A percentile compares a stretch with the other conserved stretches of the same genome.
phyloP scores from a whole-genome alignment of 1,284 basidiomycete genomes.

The Pascua sp. region DNA sequence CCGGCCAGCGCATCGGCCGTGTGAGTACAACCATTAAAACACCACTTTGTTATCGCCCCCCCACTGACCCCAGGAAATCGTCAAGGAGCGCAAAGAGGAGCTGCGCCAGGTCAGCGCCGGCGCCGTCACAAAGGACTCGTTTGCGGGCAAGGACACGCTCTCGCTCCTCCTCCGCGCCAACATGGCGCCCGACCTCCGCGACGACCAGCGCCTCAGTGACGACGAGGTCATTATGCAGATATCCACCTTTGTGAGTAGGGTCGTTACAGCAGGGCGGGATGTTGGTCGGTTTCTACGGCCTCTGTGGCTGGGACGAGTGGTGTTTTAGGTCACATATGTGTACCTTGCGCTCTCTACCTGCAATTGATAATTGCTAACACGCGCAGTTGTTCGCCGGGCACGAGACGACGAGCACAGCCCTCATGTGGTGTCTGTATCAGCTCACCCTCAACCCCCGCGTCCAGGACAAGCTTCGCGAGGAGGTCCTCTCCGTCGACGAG shows the following conservation, averaged over 20 bases:
- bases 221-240: constrained; percentile 72
- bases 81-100: constrained; percentile 54
- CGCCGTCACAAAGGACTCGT: constrained; percentile 44
- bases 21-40: not conserved
- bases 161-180: constrained; percentile 58
- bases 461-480: constrained; percentile 60
- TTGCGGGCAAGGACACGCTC: constrained; percentile 51
- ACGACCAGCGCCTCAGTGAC: constrained; percentile 59
- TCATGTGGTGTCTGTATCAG: constrained; percentile 69
- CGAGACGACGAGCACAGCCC: constrained; percentile 68
- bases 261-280: too few species aligned
- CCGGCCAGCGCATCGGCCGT: not conserved
- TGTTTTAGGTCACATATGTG: too few species aligned
- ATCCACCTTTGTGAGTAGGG: constrained; percentile 66
- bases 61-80: constrained; percentile 48
- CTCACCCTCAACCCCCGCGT: constrained; percentile 57
- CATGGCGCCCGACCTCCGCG: constrained; percentile 55
- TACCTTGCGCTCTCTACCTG: too few species aligned
- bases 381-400: constrained; percentile 58
- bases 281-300: too few species aligned
- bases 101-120: constrained; percentile 17
- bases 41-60: too few species aligned
- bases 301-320: constrained; percentile 41
- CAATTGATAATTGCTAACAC: too few species aligned
- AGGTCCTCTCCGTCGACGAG: constrained; percentile 52